Conservation (phyloP, 1,284 basidiomycete genomes). For the Erythrobasidium hasegawianum region DNA sequence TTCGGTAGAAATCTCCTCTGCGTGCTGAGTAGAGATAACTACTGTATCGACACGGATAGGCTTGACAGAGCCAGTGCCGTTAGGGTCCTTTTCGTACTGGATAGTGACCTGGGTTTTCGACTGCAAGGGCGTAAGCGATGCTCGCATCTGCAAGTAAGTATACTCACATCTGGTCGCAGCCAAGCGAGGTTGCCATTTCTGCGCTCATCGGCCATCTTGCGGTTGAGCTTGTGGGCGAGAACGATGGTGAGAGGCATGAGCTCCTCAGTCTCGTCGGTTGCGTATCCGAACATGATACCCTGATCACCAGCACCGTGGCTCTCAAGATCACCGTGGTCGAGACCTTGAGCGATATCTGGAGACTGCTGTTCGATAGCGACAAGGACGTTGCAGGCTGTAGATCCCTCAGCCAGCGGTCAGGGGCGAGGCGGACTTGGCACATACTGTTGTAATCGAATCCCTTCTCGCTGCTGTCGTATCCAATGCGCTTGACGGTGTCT, state of each 20-base stretch:
- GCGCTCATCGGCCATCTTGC: constrained; percentile 87
- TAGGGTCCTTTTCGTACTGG: constrained; percentile 92
- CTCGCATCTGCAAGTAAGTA: not conserved
- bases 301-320: constrained; percentile 98
- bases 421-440: not conserved
- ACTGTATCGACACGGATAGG: constrained; percentile 96
- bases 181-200: constrained; percentile 78
- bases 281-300: constrained; percentile 89
- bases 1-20: constrained; percentile 92
- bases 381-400: constrained; percentile 62
- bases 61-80: constrained; percentile 73
- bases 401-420: not conserved
- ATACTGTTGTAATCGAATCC: constrained; percentile 98
- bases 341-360: constrained; percentile 97
- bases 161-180: constrained; percentile 94
- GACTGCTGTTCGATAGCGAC: constrained; percentile 99
- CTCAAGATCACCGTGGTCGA: constrained; percentile 96
- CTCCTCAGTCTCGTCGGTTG: constrained; percentile 96
- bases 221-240: constrained; percentile 97
- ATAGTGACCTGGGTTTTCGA: constrained; percentile 95
- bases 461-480: constrained; percentile 96
- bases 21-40: constrained; percentile 96
- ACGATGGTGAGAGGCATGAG: constrained; percentile 96
- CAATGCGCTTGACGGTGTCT: constrained; percentile 94
- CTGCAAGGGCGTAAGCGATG: not conserved